Percentiles rank a stretch among this genome's conserved stretches.
These are phyloP conservation scores for Evansstolkia leycettana DNA, from an alignment of 495 filamentous ascomycete species.

Conservation along the genomic window DNA sequence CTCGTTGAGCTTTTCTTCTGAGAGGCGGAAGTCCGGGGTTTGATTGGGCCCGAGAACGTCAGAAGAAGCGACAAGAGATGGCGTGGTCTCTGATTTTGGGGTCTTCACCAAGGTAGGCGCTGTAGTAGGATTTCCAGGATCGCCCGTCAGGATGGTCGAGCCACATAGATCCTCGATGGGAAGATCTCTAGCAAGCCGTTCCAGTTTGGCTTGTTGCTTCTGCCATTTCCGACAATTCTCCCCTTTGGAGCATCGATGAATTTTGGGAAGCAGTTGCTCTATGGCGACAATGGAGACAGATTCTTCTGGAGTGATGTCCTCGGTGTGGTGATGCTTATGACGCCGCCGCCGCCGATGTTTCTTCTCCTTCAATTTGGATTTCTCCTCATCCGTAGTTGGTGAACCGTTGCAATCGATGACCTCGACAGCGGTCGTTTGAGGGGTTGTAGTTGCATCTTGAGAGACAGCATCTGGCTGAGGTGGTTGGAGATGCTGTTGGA, in stretches of 20 bases:
- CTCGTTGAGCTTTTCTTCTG: slow-evolving; percentile 55
- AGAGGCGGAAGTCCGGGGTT: slow-evolving; percentile 51
- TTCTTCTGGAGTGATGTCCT: slow-evolving; percentile 62
- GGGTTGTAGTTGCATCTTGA: no score
- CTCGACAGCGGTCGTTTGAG: slow-evolving; percentile 21
- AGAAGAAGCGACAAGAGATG: slow-evolving; percentile 81
- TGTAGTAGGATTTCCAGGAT: slow-evolving; percentile 57
- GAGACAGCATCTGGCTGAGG: no score
- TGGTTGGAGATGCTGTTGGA: no score
- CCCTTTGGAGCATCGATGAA: slow-evolving; percentile 80
- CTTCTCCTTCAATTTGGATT: slow-evolving; percentile 13
- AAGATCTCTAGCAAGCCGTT: slow-evolving; percentile 9
- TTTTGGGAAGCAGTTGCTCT: slow-evolving; percentile 74
- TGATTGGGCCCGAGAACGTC: slow-evolving; percentile 59
- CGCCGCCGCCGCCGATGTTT: slow-evolving; percentile 23
- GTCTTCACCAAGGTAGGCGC: slow-evolving; percentile 28
- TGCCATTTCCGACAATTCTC: slow-evolving; percentile 75
- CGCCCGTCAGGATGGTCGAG: slow-evolving; percentile 42
- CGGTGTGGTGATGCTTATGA: slow-evolving; percentile 16
- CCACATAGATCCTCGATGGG: slow-evolving; percentile 6
- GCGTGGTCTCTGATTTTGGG: slow-evolving; percentile 29
- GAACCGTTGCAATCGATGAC: not conserved
- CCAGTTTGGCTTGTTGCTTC: slow-evolving; percentile 43
- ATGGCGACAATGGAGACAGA: slow-evolving; percentile 88
- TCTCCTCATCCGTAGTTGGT: not conserved